Evolutionary conservation across 2,329 filamentous ascomycete genomes (phyloP), one percentile per base, ranked within the genome.

Genomic region (Fusarium domesticum): DNA sequence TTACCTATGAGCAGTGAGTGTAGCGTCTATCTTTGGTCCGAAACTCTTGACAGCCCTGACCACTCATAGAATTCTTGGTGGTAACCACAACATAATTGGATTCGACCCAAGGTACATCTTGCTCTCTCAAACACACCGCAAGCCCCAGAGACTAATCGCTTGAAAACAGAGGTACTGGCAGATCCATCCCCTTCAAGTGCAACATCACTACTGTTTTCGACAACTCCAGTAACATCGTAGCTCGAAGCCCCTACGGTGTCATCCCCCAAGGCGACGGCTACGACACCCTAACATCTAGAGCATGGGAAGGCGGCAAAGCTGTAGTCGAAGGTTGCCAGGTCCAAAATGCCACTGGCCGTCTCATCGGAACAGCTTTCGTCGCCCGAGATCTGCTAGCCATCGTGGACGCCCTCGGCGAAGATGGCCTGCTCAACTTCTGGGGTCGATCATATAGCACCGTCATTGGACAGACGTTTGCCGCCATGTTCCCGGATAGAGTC

Each of bases 351-450:
- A 40, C n/a, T 2, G 65, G 58, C 0, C 57, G 54, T 1, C 47
- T 61, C 3, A 39, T 69, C 6, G 61, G 62, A 11, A 67, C 64
- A 0, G 46, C 63, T 3, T 65, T 64, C 36, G 60, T 63, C 2
- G 69, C 65, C 12, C 57, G 69, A 17, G 69, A 72, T 41, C 60
- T 71, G 56, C 63, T 71, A 39, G 38, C 54, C 6, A 64, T 70
- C 14, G 66, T 65, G 2, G 66, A 71, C 40, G 62, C 61, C 10
- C 56, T 70, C 1, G 61, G 48, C 2, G 62, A 65, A 28, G 66
- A 67, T 16, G 57, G 61, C 8, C 19, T 60, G 37, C 40, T 69
- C 6, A 53, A 63, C 33, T 70, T 62, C 41, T 69, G 58, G 59
- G 67, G 67, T 2, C 4, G 14, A 3, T 58, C 55, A 0, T 58